Evolutionary conservation across 768 basidiomycete genomes (phyloP).

Genomic region (Strobilomyces echinocephalus): DNA sequence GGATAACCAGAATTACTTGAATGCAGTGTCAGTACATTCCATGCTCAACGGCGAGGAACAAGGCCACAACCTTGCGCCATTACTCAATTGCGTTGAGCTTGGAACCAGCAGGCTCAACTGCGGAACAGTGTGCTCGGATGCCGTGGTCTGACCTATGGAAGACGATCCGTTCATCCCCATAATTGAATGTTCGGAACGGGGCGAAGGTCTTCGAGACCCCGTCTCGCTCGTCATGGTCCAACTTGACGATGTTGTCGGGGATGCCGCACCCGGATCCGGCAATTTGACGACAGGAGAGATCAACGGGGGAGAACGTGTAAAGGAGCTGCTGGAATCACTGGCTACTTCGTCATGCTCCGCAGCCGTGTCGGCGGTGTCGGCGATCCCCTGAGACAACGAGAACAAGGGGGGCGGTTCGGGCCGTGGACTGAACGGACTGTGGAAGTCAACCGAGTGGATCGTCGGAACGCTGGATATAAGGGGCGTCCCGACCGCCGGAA

Average conservation of each 20-base stretch:
- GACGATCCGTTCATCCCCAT: slow-evolving; percentile 8
- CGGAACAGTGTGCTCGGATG: slow-evolving; percentile 16
- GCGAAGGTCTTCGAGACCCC: slow-evolving; percentile 15
- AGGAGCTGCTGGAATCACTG: slow-evolving; percentile 22
- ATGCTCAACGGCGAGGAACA: not conserved
- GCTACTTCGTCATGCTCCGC: slow-evolving; percentile 11
- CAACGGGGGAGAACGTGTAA: slow-evolving; percentile 26
- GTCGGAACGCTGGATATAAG: slow-evolving; percentile 13
- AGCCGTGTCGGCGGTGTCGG: not conserved
- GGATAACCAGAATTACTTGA: slow-evolving; percentile 24
- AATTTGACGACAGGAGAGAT: slow-evolving; percentile 28
- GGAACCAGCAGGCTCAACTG: slow-evolving; percentile 29
- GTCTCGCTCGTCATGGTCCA: slow-evolving; percentile 28
- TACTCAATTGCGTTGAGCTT: slow-evolving; percentile 6
- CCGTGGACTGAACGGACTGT: slow-evolving; percentile 29
- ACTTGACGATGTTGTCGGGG: slow-evolving; percentile 23
- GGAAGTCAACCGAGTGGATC: slow-evolving; percentile 11
- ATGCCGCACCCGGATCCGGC: slow-evolving; percentile 21
- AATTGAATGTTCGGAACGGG: slow-evolving; percentile 6
- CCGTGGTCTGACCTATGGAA: slow-evolving; percentile 3
- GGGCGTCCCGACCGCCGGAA: slow-evolving; percentile 30
- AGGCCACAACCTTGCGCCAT: slow-evolving; percentile 13
- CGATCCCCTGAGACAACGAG: slow-evolving; percentile 18
- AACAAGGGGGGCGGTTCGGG: slow-evolving; percentile 18
- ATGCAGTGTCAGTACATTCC: slow-evolving; percentile 2